These are phyloP conservation scores for Penicillium sp. DNA, from an alignment of 2,329 filamentous ascomycete genomes.

Conservation along the genomic window DNA sequence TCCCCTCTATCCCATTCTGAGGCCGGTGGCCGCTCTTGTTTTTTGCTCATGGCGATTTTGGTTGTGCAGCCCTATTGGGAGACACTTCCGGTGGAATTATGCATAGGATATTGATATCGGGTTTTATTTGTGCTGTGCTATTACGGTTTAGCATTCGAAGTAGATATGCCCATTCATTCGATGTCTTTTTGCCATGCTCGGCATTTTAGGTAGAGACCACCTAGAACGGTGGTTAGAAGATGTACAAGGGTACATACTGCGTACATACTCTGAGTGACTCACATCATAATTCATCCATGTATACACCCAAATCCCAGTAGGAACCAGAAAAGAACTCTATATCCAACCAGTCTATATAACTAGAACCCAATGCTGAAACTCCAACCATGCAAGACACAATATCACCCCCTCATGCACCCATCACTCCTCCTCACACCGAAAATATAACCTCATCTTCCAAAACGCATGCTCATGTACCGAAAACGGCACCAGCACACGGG, in stretches of 20 bases:
- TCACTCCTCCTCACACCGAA: conserved; percentile 1
- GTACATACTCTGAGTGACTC: background rate
- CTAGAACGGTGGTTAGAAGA: background rate
- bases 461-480: conserved; percentile 33
- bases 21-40: too few species aligned
- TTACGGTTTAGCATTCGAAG: background rate
- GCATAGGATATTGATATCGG: background rate
- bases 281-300: background rate
- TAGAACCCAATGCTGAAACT: too few species aligned
- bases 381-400: background rate
- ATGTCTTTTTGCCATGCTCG: background rate
- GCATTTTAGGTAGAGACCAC: background rate
- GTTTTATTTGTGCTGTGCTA: background rate
- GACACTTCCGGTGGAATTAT: background rate
- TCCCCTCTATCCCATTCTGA: background rate
- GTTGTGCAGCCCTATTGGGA: background rate
- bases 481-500: conserved; percentile 28
- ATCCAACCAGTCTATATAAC: background rate
- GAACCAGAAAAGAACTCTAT: background rate
- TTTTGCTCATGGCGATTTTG: background rate
- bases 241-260: too few species aligned
- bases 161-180: conserved; percentile 6
- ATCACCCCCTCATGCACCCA: background rate
- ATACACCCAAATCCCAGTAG: background rate
- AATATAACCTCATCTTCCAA: conserved; percentile 37